A percentile compares a stretch with the other conserved stretches of the same genome.
phyloP scores from a whole-genome alignment of 208 protist genomes.

The Crithidia acanthocephali region DNA sequence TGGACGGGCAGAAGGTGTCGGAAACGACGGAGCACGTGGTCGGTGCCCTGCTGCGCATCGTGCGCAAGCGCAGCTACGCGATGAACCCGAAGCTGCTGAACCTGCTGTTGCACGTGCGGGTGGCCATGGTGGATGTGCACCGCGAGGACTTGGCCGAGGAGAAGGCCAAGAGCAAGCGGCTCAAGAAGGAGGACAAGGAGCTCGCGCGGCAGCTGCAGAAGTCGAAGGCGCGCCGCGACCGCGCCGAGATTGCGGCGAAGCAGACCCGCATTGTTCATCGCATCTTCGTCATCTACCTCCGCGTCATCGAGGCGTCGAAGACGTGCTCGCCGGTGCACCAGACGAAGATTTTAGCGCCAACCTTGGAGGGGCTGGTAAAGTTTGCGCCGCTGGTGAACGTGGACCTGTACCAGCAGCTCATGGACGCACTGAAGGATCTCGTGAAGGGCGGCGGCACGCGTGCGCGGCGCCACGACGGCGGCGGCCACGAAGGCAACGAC shows the following conservation, averaged over 20 bases:
- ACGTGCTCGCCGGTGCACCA: constrained; percentile 84
- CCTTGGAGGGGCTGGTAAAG: constrained; percentile 90
- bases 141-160: constrained; percentile 89
- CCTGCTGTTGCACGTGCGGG: constrained; percentile 90
- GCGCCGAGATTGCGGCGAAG: constrained; percentile 85
- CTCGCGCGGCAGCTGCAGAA: constrained; percentile 92
- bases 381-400: constrained; percentile 92
- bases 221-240: constrained; percentile 86
- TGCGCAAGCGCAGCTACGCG: constrained; percentile 90
- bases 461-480: neutral
- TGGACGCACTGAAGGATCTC: constrained; percentile 89
- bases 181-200: constrained; percentile 93
- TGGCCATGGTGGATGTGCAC: constrained; percentile 92
- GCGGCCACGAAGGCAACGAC: constrained; percentile 5
- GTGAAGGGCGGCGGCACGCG: constrained; percentile 46
- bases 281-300: constrained; percentile 93
- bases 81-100: constrained; percentile 93
- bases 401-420: constrained; percentile 89
- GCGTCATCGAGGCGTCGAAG: constrained; percentile 87
- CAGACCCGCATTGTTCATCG: constrained; percentile 90
- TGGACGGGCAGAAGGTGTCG: constrained; percentile 89
- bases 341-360: constrained; percentile 89
- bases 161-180: constrained; percentile 91
- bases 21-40: constrained; percentile 88
- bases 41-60: constrained; percentile 81